Percentiles rank a stretch among this genome's conserved stretches.
Evolutionary conservation across 441 rosid genomes (phyloP).

Genomic region (Aquilaria agallochum): DNA sequence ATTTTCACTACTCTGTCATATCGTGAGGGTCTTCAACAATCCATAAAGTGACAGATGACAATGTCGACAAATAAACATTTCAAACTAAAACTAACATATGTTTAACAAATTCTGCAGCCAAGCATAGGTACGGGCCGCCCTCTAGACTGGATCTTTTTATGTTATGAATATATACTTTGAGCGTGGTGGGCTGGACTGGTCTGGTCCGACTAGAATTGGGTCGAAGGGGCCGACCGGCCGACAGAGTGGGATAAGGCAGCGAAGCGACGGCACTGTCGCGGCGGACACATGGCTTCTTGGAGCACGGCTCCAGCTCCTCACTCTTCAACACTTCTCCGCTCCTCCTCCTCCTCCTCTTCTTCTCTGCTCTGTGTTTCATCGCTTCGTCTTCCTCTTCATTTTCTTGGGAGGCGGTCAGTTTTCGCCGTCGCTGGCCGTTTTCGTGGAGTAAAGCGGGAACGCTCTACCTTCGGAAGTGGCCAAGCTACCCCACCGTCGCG

Average conservation of each 20-base stretch:
- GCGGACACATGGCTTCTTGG: constrained; percentile 32
- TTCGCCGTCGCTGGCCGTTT: constrained; percentile 5
- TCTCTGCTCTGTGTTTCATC: constrained; percentile 11
- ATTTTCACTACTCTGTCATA: too few species aligned
- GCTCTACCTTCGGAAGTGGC: constrained; percentile 14
- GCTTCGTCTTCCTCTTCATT: constrained; percentile 20
- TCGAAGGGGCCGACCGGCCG: neutral
- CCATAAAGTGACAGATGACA: too few species aligned
- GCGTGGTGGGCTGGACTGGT: too few species aligned
- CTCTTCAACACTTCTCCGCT: constrained; percentile 12
- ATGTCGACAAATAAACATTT: too few species aligned
- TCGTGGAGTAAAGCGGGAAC: constrained; percentile 6
- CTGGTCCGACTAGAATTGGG: too few species aligned
- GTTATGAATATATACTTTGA: too few species aligned
- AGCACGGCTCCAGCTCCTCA: constrained; percentile 27
- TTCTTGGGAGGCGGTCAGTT: neutral
- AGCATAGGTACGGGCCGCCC: too few species aligned
- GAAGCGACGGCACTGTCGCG: neutral
- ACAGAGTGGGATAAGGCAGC: constrained; percentile 8
- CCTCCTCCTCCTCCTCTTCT: constrained; percentile 17
- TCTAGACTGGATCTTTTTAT: too few species aligned
- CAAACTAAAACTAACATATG: too few species aligned
- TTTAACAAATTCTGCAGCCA: too few species aligned
- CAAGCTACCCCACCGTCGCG: constrained; percentile 12
- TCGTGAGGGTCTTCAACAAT: too few species aligned